Evolutionary conservation across 345 rosid species (phyloP).

Genomic region (Populus ilicifolia): DNA sequence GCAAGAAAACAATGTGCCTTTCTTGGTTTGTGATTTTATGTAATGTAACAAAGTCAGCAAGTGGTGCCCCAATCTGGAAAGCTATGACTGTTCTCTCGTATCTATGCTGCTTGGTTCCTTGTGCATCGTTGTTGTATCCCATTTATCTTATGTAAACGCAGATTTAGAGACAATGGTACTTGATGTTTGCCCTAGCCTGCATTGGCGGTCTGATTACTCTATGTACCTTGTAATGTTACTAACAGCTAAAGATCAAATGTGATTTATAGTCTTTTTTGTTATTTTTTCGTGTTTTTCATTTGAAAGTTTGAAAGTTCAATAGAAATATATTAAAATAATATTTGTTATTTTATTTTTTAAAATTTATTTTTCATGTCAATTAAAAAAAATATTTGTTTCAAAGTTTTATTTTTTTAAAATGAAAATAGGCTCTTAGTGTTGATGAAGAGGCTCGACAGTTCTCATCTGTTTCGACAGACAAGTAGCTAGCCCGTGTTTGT

Average conservation of each 20-base stretch:
- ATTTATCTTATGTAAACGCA: conserved; percentile 28
- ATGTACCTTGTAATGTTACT: neutral
- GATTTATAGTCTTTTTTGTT: neutral
- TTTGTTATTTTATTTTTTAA: too few species aligned
- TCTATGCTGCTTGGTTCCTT: conserved; percentile 17
- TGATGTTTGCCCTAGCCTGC: conserved; percentile 7
- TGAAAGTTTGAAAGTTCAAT: too few species aligned
- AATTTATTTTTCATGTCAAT: too few species aligned
- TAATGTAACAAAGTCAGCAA: conserved; percentile 18
- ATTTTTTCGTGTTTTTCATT: too few species aligned
- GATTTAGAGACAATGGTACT: conserved; percentile 22
- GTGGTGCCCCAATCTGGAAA: conserved; percentile 20
- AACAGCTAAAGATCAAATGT: conserved; percentile 4
- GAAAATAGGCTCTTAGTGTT: neutral
- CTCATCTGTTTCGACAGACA: neutral
- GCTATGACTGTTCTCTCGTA: conserved; percentile 18
- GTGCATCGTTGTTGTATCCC: conserved; percentile 16
- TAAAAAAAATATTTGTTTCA: too few species aligned
- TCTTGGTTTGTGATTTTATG: conserved; percentile 26
- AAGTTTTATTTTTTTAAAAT: too few species aligned
- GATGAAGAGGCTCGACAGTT: neutral
- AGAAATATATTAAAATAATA: too few species aligned
- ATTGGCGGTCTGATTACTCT: conserved; percentile 1
- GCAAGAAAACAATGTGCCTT: conserved; percentile 32
- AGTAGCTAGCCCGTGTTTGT: neutral